Conservation (phyloP, 1,284 basidiomycete genomes). For the Omphalotus olearius region DNA sequence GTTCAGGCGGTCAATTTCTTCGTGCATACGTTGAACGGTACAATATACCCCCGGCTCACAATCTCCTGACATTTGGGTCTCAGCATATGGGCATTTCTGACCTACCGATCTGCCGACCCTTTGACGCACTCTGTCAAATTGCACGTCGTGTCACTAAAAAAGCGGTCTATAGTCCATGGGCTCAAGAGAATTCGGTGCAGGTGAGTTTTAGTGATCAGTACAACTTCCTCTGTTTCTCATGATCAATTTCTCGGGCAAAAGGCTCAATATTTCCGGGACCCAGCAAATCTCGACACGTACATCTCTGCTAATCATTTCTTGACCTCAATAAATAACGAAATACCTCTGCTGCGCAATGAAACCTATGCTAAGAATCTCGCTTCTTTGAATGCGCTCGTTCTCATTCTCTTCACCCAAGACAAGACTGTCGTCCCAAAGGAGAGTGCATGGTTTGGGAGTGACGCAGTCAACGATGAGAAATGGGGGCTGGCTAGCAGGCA, state of each 20-base stretch:
- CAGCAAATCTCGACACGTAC: constrained; percentile 70
- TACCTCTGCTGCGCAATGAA: constrained; percentile 43
- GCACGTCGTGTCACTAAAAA: constrained; percentile 69
- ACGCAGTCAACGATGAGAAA: constrained; percentile 37
- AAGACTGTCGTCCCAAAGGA: constrained; percentile 80
- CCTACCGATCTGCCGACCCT: constrained; percentile 66
- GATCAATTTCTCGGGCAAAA: constrained; percentile 23
- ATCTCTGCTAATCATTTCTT: constrained; percentile 68
- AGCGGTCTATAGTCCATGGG: constrained; percentile 82
- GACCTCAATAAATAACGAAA: constrained; percentile 74
- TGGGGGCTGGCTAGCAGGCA: not conserved
- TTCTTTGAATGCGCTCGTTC: constrained; percentile 56
- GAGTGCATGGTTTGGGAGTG: constrained; percentile 81
- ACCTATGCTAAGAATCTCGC: constrained; percentile 60
- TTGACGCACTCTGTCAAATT: constrained; percentile 74
- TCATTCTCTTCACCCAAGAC: constrained; percentile 68
- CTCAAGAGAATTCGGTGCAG: constrained; percentile 79
- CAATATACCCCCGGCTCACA: constrained; percentile 73
- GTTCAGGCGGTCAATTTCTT: constrained; percentile 81
- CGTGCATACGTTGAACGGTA: constrained; percentile 87
- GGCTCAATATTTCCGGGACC: constrained; percentile 95
- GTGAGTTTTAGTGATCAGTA: too few relatives aligned
- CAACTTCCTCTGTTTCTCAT: constrained; percentile 15
- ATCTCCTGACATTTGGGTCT: constrained; percentile 87
- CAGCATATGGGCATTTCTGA: constrained; percentile 86